Conservation (phyloP, 2,329 filamentous ascomycete genomes). For the Colletotrichum australisinense region DNA sequence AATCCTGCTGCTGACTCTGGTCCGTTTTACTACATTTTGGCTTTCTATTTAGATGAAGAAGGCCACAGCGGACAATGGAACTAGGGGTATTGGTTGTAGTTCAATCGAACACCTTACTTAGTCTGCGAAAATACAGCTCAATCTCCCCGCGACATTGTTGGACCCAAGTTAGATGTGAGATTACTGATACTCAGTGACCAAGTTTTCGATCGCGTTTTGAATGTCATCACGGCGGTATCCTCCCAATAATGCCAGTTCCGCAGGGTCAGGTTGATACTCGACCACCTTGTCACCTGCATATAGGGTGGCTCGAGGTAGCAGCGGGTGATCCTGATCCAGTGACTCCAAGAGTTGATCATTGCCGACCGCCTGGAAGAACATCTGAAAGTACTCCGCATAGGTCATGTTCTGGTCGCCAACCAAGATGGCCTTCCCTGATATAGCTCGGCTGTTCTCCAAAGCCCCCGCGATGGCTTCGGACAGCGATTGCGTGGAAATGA, state of each 20-base stretch:
- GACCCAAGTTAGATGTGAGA: background rate
- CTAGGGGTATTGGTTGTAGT: no score
- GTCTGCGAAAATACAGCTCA: no score
- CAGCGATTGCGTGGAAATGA: constrained; percentile 21
- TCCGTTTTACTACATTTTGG: no score
- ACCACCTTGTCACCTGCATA: constrained; percentile 5
- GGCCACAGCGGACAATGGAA: no score
- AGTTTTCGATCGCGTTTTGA: background rate
- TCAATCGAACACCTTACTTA: no score
- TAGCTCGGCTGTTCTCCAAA: background rate
- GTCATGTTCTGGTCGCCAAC: constrained; percentile 20
- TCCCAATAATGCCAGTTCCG: background rate
- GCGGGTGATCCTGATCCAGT: constrained; percentile 16
- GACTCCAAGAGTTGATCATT: background rate
- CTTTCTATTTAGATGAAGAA: no score
- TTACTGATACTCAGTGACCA: no score
- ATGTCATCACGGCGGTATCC: constrained; percentile 11
- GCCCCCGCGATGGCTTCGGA: constrained; percentile 21
- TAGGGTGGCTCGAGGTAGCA: constrained; percentile 2
- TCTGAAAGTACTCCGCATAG: constrained; percentile 15
- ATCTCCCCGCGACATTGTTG: background rate
- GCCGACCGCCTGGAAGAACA: constrained; percentile 5
- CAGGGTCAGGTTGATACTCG: constrained; percentile 14
- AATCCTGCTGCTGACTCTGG: no score
- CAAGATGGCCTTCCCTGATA: background rate